phyloP scores from a whole-genome alignment of 352 stramenopile genomes.

The Globisporangium spinosum region DNA sequence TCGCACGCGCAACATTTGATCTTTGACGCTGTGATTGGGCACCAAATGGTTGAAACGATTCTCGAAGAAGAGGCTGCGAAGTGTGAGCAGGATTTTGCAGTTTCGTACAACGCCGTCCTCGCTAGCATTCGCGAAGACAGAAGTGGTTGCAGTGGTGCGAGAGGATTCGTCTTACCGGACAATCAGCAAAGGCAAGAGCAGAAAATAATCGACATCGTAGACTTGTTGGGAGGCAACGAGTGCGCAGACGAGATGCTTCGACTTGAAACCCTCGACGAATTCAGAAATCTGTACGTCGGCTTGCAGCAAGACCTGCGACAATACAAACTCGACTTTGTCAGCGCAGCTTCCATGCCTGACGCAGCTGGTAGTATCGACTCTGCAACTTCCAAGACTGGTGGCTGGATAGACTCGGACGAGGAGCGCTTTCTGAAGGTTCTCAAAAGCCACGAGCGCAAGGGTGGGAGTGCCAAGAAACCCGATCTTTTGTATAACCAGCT shows the following conservation, averaged over 20 bases:
- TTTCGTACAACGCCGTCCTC: conserved; percentile 31
- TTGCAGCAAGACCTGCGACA: conserved; percentile 29
- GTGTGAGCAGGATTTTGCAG: conserved; percentile 38
- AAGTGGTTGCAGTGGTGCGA: background rate
- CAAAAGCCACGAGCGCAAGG: conserved; percentile 40
- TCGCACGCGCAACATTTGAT: conserved; percentile 42
- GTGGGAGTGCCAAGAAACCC: conserved; percentile 31
- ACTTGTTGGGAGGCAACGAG: conserved; percentile 18
- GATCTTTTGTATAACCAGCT: conserved; percentile 67
- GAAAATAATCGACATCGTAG: conserved; percentile 19
- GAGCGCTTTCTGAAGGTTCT: conserved; percentile 58
- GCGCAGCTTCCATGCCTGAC: conserved; percentile 28
- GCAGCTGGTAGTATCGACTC: conserved; percentile 32
- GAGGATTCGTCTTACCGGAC: background rate
- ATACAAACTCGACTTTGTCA: conserved; percentile 39
- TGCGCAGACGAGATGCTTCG: conserved; percentile 42
- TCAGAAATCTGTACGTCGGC: conserved; percentile 24
- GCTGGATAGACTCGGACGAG: conserved; percentile 47
- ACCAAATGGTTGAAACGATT: conserved; percentile 58
- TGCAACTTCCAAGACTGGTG: conserved; percentile 34
- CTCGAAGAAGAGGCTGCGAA: conserved; percentile 46
- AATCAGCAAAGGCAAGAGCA: conserved; percentile 22
- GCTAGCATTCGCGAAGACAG: conserved; percentile 21
- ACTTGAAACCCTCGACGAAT: conserved; percentile 38
- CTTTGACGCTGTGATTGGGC: conserved; percentile 66